Percentiles rank a stretch among this genome's conserved stretches.
These are phyloP conservation scores for Pestalotiopsis sp. DNA, from an alignment of 2,329 filamentous ascomycete species.

Conservation along the genomic window DNA sequence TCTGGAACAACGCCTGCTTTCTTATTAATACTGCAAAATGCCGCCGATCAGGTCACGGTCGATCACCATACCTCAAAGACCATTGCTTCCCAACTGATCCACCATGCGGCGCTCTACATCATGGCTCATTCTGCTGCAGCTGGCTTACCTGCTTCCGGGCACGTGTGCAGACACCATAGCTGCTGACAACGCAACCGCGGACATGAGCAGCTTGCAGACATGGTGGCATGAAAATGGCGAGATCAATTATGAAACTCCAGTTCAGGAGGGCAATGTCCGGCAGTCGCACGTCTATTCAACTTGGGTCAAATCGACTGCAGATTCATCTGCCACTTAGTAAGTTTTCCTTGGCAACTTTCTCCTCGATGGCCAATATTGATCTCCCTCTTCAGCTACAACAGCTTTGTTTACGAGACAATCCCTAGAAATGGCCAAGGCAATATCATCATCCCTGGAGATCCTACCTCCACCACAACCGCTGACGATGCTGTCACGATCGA, in stretches of 20 bases:
- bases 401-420: conserved; percentile 39
- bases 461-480: conserved; percentile 16
- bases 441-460: conserved; percentile 25
- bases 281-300: conserved; percentile 20
- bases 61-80: neutral
- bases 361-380: neutral
- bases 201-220: conserved; percentile 11
- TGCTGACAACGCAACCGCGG: conserved; percentile 8
- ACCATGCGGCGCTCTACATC: neutral
- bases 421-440: conserved; percentile 37
- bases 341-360: neutral
- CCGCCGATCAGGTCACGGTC: neutral
- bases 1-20: neutral
- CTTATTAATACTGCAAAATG: neutral
- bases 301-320: conserved; percentile 13
- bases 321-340: conserved; percentile 14
- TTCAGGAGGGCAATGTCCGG: conserved; percentile 17
- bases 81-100: neutral
- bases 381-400: conserved; percentile 20
- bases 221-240: conserved; percentile 22
- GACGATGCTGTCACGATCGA: conserved; percentile 35
- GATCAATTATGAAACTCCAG: conserved; percentile 17
- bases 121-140: neutral
- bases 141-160: neutral
- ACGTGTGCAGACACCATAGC: neutral